Percentiles rank a stretch among this genome's conserved stretches.
phyloP scores from a whole-genome alignment of 805 yeast species.

The Metschnikowia proteae region DNA sequence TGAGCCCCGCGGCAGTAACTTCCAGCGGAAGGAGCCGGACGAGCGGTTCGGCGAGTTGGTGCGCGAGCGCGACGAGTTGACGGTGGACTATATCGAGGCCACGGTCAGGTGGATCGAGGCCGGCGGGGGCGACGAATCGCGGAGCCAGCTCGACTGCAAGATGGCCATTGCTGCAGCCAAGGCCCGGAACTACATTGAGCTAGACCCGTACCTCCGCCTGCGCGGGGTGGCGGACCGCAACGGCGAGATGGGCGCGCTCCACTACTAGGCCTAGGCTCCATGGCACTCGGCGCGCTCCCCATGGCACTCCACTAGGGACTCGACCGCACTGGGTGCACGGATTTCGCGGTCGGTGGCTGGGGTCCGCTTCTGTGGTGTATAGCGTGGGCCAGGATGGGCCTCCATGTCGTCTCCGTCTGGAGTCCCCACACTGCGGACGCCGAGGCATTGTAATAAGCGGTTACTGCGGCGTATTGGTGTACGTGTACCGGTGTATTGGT shows the following conservation, averaged over 20 bases:
- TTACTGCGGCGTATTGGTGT: too few species aligned
- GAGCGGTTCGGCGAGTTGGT: constrained; percentile 6
- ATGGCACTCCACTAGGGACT: too few species aligned
- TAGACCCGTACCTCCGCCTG: constrained; percentile 14
- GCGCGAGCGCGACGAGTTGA: constrained; percentile 13
- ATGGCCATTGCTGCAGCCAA: constrained; percentile 7
- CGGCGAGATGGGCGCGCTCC: constrained; percentile 6
- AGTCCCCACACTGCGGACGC: too few species aligned
- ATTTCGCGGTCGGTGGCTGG: too few species aligned
- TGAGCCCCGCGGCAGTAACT: constrained; percentile 8
- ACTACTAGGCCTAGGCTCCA: not conserved
- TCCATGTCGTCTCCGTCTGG: too few species aligned
- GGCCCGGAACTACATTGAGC: constrained; percentile 10
- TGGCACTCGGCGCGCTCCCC: too few species aligned
- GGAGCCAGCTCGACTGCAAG: constrained; percentile 5
- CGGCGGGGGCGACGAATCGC: constrained; percentile 6
- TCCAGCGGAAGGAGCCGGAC: constrained; percentile 10
- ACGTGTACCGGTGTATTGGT: too few species aligned
- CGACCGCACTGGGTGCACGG: too few species aligned
- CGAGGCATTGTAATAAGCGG: too few species aligned
- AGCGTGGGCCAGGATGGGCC: too few species aligned
- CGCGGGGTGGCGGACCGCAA: constrained; percentile 12
- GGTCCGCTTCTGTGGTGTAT: too few species aligned
- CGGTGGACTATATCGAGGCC: constrained; percentile 11
- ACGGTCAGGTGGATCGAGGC: constrained; percentile 16